Percentiles rank a stretch among this genome's conserved stretches.
These are phyloP conservation scores for Fusarium sp. DNA, from an alignment of 2,329 filamentous ascomycete genomes.

Conservation along the genomic window DNA sequence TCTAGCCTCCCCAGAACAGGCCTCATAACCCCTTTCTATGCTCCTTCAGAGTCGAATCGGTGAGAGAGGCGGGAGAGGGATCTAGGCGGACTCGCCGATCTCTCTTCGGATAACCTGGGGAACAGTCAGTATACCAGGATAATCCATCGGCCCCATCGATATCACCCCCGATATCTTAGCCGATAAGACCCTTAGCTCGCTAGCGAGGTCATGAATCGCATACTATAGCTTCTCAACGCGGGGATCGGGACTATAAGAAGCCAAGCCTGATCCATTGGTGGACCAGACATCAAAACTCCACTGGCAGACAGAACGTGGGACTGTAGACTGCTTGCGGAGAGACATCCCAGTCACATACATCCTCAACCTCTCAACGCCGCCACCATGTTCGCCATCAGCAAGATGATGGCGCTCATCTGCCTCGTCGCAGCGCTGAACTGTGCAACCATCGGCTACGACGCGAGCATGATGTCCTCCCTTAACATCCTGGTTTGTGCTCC, in stretches of 20 bases:
- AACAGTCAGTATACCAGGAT: not conserved
- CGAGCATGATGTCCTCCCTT: conserved; percentile 17
- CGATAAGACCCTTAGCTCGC: not conserved
- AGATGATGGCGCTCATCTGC: conserved; percentile 15
- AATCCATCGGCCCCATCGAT: not conserved
- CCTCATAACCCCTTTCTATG: not conserved
- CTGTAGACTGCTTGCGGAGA: not conserved
- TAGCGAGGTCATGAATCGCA: not conserved
- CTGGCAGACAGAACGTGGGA: not conserved
- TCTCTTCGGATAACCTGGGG: not conserved
- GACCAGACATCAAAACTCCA: not conserved
- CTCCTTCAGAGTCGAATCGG: not conserved
- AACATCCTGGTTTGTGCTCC: conserved; percentile 17
- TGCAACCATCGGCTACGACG: conserved; percentile 16
- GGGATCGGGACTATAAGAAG: not conserved
- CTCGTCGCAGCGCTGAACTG: conserved; percentile 21
- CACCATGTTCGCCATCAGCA: conserved; percentile 3
- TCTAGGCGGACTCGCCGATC: not conserved
- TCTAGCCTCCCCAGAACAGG: not conserved
- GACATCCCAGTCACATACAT: not conserved
- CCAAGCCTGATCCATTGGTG: not conserved
- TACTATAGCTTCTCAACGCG: not conserved
- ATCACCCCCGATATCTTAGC: not conserved
- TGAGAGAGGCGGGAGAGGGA: not conserved
- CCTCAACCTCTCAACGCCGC: not conserved